Conservation (phyloP, 2,329 filamentous ascomycete genomes). For the Zopfia rhizophila region DNA sequence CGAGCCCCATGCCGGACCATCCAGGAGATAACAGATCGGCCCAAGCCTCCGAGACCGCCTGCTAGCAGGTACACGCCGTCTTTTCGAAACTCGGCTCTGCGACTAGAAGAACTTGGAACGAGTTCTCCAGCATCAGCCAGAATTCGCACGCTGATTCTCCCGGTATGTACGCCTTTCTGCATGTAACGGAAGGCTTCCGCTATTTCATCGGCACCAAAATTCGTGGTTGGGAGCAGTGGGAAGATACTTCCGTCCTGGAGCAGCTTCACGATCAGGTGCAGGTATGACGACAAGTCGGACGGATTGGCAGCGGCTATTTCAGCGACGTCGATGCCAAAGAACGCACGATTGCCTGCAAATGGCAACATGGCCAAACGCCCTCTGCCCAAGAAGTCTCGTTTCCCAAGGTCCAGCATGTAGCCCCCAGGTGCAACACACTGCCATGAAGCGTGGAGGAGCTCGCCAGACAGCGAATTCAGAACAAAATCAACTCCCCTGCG, state of each 20-base stretch:
- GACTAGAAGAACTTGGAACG: background rate
- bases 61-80: slow-evolving; percentile 31
- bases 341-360: slow-evolving; percentile 4
- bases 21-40: slow-evolving; percentile 24
- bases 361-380: slow-evolving; percentile 14
- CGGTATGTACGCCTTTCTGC: slow-evolving; percentile 49
- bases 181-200: slow-evolving; percentile 43
- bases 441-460: slow-evolving; percentile 52
- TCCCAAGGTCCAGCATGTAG: slow-evolving; percentile 19
- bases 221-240: slow-evolving; percentile 11
- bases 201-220: slow-evolving; percentile 35
- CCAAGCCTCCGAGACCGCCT: slow-evolving; percentile 38
- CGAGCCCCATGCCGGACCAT: slow-evolving; percentile 31
- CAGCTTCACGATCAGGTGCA: background rate
- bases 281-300: background rate
- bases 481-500: slow-evolving; percentile 39
- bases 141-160: slow-evolving; percentile 48
- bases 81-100: background rate
- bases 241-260: slow-evolving; percentile 19
- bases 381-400: slow-evolving; percentile 16
- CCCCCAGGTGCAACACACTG: slow-evolving; percentile 50
- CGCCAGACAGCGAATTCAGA: slow-evolving; percentile 36
- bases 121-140: slow-evolving; percentile 2
- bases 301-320: background rate
- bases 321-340: background rate